phyloP scores from a whole-genome alignment of 768 basidiomycete species.

The Exidia glandulosa region DNA sequence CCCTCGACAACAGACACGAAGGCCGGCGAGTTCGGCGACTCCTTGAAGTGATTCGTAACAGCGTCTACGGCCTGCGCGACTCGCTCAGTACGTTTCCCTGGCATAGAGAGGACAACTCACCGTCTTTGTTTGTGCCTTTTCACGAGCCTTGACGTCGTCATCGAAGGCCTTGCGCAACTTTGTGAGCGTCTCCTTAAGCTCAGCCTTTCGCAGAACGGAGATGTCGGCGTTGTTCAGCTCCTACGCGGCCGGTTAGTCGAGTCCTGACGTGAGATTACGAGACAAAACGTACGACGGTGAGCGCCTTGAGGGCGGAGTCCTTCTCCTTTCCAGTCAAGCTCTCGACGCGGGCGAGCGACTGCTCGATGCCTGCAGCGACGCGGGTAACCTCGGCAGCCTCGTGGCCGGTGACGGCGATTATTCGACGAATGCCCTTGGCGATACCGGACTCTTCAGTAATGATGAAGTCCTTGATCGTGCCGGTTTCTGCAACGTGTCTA shows the following conservation, averaged over 20 bases:
- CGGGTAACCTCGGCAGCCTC: conserved; percentile 80
- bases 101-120: conserved; percentile 29
- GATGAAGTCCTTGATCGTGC: conserved; percentile 93
- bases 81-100: neutral
- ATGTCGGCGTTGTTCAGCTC: conserved; percentile 86
- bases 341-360: neutral
- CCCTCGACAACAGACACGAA: conserved; percentile 65
- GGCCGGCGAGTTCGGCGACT: conserved; percentile 55
- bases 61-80: conserved; percentile 59
- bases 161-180: conserved; percentile 72
- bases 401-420: conserved; percentile 88
- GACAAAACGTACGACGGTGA: conserved; percentile 50
- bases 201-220: conserved; percentile 70
- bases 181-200: conserved; percentile 63
- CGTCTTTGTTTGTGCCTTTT: conserved; percentile 63
- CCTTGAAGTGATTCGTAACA: conserved; percentile 63
- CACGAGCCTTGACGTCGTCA: conserved; percentile 74
- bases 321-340: conserved; percentile 60
- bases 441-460: conserved; percentile 95
- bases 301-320: conserved; percentile 77
- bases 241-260: conserved; percentile 30
- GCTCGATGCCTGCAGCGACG: conserved; percentile 51
- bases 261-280: neutral
- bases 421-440: conserved; percentile 92
- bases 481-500: conserved; percentile 91